Evolutionary conservation across 305 asterid genomes (phyloP), one percentile per base, ranked within the genome.

Genomic region (Plantago rigida): DNA sequence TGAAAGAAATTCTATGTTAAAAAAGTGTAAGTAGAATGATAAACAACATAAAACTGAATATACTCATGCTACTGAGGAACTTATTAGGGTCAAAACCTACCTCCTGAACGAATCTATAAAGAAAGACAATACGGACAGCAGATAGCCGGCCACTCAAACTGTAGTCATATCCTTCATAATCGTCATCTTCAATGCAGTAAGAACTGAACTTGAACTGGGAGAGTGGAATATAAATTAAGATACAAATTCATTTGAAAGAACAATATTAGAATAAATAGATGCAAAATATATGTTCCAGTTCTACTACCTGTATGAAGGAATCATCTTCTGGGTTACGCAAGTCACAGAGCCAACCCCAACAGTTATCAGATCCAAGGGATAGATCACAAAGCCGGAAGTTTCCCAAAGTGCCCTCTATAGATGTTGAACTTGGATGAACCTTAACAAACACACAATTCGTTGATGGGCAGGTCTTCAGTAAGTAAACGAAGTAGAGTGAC

Each of bases 341-440:
- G 76, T 92, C 99, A 77, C 97, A 92, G 63, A 92, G 96, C 96
- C 95, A 89, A 39, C 96, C 87, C 99, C 96, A 92, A 71, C 81
- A 74, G 80, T 80, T 83, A 75, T 84, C 84, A 48, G 88, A 72
- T 69, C 88, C 94, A 63, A 86, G 95, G 24, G 95, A 83, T 15
- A 85, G 86, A 76, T 92, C 99, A 63, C 87, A 68, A 56, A 89
- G 65, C 84, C 97, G 82, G 68, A 92, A 78, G 84, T 92, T 92
- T 70, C 99, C 99, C 64, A 92, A 68, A 54, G 89, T 78, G 53
- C 99, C 87, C 73, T 82, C 95, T 66, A 92, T 76, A 64, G 94
- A 81, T 64, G 62, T 81, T n/a, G 99, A 89, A 81, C 99, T 85
- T 49, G 97, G 96, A 74, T 92, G 94, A 77, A 92, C 94, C 99